phyloP scores from a whole-genome alignment of 805 yeast genomes.

The Hanseniaspora lachancei region DNA sequence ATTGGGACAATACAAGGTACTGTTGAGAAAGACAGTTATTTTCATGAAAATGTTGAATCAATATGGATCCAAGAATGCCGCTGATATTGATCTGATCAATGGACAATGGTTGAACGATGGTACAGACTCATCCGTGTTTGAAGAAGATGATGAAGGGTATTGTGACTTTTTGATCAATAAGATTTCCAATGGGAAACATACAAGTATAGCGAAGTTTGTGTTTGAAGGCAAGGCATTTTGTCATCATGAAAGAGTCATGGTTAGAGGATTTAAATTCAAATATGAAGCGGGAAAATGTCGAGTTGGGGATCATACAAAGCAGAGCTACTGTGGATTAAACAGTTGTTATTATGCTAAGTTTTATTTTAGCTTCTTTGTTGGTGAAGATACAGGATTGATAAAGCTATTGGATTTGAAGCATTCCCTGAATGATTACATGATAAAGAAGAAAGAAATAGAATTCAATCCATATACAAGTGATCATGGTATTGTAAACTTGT shows the following conservation, averaged over 20 bases:
- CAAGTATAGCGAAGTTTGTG: neutral
- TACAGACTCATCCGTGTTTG: conserved; percentile 12
- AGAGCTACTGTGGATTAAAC: neutral
- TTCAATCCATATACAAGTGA: conserved; percentile 12
- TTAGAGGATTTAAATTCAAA: neutral
- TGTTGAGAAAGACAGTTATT: conserved; percentile 24
- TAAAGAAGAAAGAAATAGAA: conserved; percentile 23
- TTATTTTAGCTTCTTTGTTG: conserved; percentile 8
- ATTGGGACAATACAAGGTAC: conserved; percentile 20
- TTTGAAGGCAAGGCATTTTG: neutral
- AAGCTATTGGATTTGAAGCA: conserved; percentile 42
- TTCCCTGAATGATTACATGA: conserved; percentile 31
- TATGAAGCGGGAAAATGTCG: neutral
- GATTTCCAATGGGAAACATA: neutral
- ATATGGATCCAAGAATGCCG: conserved; percentile 21
- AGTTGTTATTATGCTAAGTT: conserved; percentile 7
- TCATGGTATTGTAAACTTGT: conserved; percentile 21
- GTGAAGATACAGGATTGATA: conserved; percentile 43
- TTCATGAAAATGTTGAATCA: conserved; percentile 25
- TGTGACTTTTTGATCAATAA: conserved; percentile 6
- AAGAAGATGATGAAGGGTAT: neutral
- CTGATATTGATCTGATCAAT: conserved; percentile 19
- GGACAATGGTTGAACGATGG: conserved; percentile 13
- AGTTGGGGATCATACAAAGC: neutral
- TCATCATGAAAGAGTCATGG: neutral